Evolutionary conservation across 2,329 filamentous ascomycete species (phyloP), one percentile per base, ranked within the genome.

Genomic region (Diaporthe ampelina): DNA sequence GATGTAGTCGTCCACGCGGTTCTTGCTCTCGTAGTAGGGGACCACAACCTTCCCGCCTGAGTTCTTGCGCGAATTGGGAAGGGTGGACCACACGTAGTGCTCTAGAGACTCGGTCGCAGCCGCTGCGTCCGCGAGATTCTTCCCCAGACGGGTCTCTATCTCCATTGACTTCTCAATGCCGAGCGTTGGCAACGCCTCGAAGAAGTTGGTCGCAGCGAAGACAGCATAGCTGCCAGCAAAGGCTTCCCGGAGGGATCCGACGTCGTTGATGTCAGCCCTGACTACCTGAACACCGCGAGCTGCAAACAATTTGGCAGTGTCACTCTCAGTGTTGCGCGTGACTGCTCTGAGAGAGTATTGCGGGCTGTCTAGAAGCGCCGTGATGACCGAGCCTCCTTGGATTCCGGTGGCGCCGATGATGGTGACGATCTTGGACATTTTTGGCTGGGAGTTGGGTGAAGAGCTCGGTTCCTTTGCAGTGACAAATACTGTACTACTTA

Each of bases 51-150:
- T 81, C 0, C 85, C 84, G 0, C 76, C 74, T 7, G 81, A 81
- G 21, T 83, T 78, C 17, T 74, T 76, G 45, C 76, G 77, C 7
- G 80, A 78, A 48, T 82, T 81, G 1, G 86, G 86, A 7, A 86
- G 79, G 0, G 86, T 87, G 10, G 83, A 85, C 84, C 85, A 87
- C 71, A 87, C 80, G 76, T 83, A 87, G 74, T 87, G 84, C 71
- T 85, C 78, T 0, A 88, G 80, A 0, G 83, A 82, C 0, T 77
- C 19, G 0, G 80, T 84, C 10, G 77, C 74, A 0, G 82, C 80
- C 0, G 86, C 86, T 3, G 85, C 85, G 7, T 81, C 80, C 5
- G 85, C 85, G 7, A 87, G 74, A 54, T 85, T 86, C 76, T 81
- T 83, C 8, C 82, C 85, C 54, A 86, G 84, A 15, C 74, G 70